A percentile compares a stretch with the other conserved stretches of the same genome.
These are phyloP conservation scores for Lachnellula hyalina DNA, from an alignment of 2,329 filamentous ascomycete species.

Conservation along the genomic window DNA sequence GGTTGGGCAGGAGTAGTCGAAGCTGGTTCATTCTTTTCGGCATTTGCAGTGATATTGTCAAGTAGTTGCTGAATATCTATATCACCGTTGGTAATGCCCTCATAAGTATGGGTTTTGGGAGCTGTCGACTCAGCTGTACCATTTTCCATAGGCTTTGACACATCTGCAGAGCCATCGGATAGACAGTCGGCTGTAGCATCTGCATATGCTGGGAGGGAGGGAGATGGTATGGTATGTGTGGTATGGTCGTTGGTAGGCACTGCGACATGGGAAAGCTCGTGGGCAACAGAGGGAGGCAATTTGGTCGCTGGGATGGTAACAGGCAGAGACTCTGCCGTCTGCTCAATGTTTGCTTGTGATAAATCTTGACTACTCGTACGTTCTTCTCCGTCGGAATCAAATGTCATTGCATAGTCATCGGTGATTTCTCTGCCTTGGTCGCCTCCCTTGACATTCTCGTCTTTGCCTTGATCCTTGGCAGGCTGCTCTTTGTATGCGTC, in stretches of 20 bases:
- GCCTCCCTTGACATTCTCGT: conserved; percentile 1
- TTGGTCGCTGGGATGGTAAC: conserved; percentile 21
- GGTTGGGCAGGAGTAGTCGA: conserved; percentile 16
- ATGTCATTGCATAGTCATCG: conserved; percentile 35
- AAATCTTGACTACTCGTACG: conserved; percentile 30
- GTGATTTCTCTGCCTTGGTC: conserved; percentile 24
- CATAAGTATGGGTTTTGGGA: conserved; percentile 20
- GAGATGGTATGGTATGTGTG: conserved; percentile 20
- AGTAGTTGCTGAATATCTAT: conserved; percentile 34
- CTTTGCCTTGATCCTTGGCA: conserved; percentile 16
- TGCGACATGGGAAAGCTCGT: conserved; percentile 16
- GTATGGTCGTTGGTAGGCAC: conserved; percentile 12
- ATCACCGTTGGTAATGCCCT: conserved; percentile 27
- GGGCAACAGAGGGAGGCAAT: conserved; percentile 11
- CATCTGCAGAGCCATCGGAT: conserved; percentile 16
- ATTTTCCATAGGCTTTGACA: conserved; percentile 2
- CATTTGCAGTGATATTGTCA: conserved; percentile 35
- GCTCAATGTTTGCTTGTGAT: conserved; percentile 27
- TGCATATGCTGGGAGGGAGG: conserved; percentile 8
- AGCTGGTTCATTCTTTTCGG: conserved; percentile 28
- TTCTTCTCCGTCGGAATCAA: conserved; percentile 33
- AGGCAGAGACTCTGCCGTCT: conserved; percentile 23
- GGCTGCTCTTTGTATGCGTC: conserved; percentile 31
- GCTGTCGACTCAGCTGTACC: conserved; percentile 15
- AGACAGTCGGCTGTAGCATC: conserved; percentile 10